Base-by-base conservation (phyloP, 306 rosid species). In the Hippophae tibetana region DNA sequence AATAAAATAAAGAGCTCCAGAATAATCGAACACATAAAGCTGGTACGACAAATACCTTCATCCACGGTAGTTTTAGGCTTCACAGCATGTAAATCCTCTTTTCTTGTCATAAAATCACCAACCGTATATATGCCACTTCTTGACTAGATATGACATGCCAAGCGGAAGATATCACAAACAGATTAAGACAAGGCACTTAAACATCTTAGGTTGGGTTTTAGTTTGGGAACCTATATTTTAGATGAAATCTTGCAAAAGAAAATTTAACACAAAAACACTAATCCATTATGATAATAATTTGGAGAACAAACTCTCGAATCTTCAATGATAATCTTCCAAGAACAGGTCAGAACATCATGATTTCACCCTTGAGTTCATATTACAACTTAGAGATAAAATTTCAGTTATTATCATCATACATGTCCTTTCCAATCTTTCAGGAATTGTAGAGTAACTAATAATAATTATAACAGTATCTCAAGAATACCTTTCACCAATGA, bases 41-140 rank as follows among this genome's bases (percentile, higher is more conserved):
- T 9, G 38, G 42, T 42, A 59, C 14, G 60, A 67, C 53, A 41
- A 59, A 57, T 70, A 92, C 99, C 96, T 82, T 92, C 99, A 13
- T 88, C 95, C 10, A 92, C 99, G 40, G 93, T 69, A 25, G 99
- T 92, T 48, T 89, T 73, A 40, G 96, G 86, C 81, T 80, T 86
- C 57, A 92, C 99, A 56, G 79, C 93, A 66, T 70, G 85, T 60
- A 92, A 73, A 7, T 88, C 75, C 65, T 80, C 90, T 77, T 72
- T 78, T 73, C 66, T 79, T 10, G 95, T 88, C 99, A 92, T 92
- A 54, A 88, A 92, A 56, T 92, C 96, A 70, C 99, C 99, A 69
- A 92, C 99, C 2, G 79, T 88, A 64, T 80, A 79, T 7, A 75
- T 67, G 60, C 81, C 93, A 80, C 62, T 71, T 69, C 71, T 86